Evolutionary conservation across 139 green algal genomes (phyloP).

Genomic region (Gonium pectorale): DNA sequence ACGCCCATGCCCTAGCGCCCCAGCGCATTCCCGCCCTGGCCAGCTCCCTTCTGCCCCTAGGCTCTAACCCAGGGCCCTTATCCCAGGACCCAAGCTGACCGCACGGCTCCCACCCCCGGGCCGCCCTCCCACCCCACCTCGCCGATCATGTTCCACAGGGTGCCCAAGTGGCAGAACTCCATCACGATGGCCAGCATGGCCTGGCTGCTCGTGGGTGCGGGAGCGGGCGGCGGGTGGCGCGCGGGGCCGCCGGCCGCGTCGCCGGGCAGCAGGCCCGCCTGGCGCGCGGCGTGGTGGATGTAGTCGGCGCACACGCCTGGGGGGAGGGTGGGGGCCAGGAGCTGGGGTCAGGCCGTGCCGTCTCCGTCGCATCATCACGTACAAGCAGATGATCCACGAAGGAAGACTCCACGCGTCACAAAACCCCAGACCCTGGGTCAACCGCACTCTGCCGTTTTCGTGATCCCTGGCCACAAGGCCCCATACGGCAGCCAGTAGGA

Average conservation of each 20-base stretch:
- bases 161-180: slow-evolving; percentile 66
- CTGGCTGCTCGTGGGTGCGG: not conserved
- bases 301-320: slow-evolving; percentile 61
- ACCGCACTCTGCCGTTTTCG: slow-evolving; percentile 75
- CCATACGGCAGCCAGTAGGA: too few relatives aligned
- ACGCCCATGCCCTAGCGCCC: too few relatives aligned
- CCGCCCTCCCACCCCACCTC: slow-evolving; percentile 22
- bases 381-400: too few relatives aligned
- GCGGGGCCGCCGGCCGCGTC: not conserved
- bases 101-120: too few relatives aligned
- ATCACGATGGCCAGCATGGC: slow-evolving; percentile 69
- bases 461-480: not conserved
- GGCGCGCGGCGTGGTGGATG: slow-evolving; percentile 7
- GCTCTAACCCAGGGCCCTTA: too few relatives aligned
- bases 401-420: not conserved
- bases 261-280: slow-evolving; percentile 24
- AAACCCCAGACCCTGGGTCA: slow-evolving; percentile 42
- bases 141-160: slow-evolving; percentile 61
- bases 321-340: not conserved
- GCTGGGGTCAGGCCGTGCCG: not conserved
- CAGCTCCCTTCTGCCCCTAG: too few relatives aligned
- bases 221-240: not conserved
- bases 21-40: too few relatives aligned
- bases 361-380: too few relatives aligned
- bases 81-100: too few relatives aligned